phyloP scores from a whole-genome alignment of 805 yeast species.

The Candida tibetensis region DNA sequence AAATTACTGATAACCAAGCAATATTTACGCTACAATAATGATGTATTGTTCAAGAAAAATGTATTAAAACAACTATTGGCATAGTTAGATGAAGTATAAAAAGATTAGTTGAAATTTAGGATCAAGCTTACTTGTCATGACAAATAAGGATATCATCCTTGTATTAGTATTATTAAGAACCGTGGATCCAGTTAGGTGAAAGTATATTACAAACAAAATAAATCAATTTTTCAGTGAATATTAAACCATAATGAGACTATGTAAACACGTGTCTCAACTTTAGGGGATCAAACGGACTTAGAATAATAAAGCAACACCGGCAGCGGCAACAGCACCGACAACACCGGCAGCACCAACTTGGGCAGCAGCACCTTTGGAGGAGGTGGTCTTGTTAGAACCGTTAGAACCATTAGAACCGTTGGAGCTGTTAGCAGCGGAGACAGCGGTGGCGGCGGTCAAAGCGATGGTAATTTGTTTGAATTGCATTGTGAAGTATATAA shows the following conservation, averaged over 20 bases:
- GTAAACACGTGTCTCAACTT: not conserved
- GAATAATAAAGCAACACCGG: slow-evolving; percentile 64
- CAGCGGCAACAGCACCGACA: slow-evolving; percentile 82
- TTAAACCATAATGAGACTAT: not conserved
- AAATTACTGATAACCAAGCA: no score
- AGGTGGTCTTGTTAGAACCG: slow-evolving; percentile 34
- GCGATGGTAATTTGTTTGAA: slow-evolving; percentile 66
- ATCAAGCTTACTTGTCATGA: not conserved
- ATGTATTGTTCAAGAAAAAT: no score
- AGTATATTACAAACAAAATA: not conserved
- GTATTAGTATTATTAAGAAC: not conserved
- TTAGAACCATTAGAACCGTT: slow-evolving; percentile 40
- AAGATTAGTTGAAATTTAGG: not conserved
- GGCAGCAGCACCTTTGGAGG: slow-evolving; percentile 47
- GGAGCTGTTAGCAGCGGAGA: slow-evolving; percentile 54
- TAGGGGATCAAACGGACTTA: slow-evolving; percentile 13
- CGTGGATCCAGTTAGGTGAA: not conserved
- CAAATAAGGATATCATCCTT: not conserved
- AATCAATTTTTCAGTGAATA: not conserved
- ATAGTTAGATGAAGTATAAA: not conserved
- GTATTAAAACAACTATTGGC: not conserved
- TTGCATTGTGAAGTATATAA: slow-evolving; percentile 56
- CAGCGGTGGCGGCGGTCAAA: slow-evolving; percentile 68
- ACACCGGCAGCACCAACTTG: slow-evolving; percentile 53
- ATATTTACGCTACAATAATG: no score